Base-by-base conservation (phyloP, 1,284 basidiomycete genomes). In the Megacollybia platyphylla region DNA sequence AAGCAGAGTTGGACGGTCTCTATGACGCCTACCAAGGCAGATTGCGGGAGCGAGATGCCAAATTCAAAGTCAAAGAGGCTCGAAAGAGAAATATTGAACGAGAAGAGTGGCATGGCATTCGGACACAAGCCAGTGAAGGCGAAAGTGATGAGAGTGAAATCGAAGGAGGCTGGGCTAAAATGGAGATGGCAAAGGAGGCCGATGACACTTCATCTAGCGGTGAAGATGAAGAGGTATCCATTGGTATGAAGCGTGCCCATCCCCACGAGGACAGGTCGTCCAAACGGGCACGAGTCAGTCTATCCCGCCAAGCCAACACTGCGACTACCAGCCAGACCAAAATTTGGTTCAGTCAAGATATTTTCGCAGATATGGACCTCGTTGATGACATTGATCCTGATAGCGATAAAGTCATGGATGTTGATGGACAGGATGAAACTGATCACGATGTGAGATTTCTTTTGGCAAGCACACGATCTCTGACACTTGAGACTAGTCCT, bases 341-440 rank as follows among this genome's bases (percentile, higher is more conserved):
- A 50, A 53, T 97, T 15, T 99, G 96, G 96, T 99, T 98, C 61
- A 87, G 90, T 54, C 96, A 97, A 60, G 84, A 87, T 41, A 63
- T 97, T 40, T 99, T 99, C 69, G 74, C 80, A 46, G 85, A 73
- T n/a, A 57, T 88, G 5, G 77, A 76, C 24, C 70, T 43, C 39
- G 53, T 77, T 6, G 67, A 67, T 7, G 66, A 65, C 29, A 63
- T 66, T 36, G 64, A 65, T 26, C 53, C 61, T 13, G 57, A 57
- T 8, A 57, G 59, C n/a, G 60, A 64, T 36, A 62, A 46, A 29
- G 11, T 30, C 36, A 61, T 56, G n/a, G 58, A 62, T 13, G 63
- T 65, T 24, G 64, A 47, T 46, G 58, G 58, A 29, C 62, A 56
- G 36, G 47, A 51, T 39, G 45, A 44, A 30, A 43, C 43, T 31